Evolutionary conservation across 1,139 yeast species (phyloP).

Genomic region (Suhomyces ambrosiae): DNA sequence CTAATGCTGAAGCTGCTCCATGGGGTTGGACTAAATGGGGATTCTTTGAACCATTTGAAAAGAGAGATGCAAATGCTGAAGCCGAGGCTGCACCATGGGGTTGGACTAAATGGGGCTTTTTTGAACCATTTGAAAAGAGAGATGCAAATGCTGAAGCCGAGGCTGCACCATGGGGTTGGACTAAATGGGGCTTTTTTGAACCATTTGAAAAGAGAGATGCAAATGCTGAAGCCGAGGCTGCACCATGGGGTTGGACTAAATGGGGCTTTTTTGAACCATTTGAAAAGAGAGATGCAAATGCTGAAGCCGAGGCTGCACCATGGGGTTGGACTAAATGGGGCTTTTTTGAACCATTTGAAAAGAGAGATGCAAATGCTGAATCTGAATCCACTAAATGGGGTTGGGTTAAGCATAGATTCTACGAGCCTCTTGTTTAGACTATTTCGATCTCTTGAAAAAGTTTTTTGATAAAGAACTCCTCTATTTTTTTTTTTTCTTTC

Average conservation of each 20-base stretch:
- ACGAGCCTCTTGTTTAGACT: neutral
- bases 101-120: slow-evolving; percentile 18
- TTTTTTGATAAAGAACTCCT: neutral
- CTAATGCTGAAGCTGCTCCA: slow-evolving; percentile 15
- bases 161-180: slow-evolving; percentile 18
- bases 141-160: slow-evolving; percentile 16
- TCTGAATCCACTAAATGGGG: slow-evolving; percentile 12
- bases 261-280: slow-evolving; percentile 13
- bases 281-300: slow-evolving; percentile 21
- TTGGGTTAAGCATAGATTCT: slow-evolving; percentile 14
- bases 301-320: slow-evolving; percentile 17
- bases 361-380: slow-evolving; percentile 9
- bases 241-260: slow-evolving; percentile 16
- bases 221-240: slow-evolving; percentile 16
- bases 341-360: slow-evolving; percentile 2
- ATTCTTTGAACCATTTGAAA: slow-evolving; percentile 13
- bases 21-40: slow-evolving; percentile 14
- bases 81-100: slow-evolving; percentile 21
- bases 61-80: slow-evolving; percentile 21
- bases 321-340: slow-evolving; percentile 10
- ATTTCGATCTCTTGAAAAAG: no score
- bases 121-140: slow-evolving; percentile 19
- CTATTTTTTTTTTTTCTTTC: neutral
- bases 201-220: slow-evolving; percentile 18
- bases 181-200: slow-evolving; percentile 12